These are phyloP conservation scores for Martiniozyma asiatica DNA, from an alignment of 1,139 yeast species.

Conservation along the genomic window DNA sequence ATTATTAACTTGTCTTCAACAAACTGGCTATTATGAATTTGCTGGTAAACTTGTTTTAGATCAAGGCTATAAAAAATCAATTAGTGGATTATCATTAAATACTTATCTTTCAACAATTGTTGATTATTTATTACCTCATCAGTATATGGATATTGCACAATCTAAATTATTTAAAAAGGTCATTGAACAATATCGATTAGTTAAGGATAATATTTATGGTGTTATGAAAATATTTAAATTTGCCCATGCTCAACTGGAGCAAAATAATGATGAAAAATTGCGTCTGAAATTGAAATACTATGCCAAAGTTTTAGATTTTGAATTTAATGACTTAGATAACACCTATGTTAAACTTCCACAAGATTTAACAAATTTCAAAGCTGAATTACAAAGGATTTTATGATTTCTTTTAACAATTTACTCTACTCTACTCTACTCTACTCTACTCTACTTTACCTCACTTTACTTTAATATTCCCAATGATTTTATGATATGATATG, in stretches of 20 bases:
- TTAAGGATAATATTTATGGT: slow-evolving; percentile 23
- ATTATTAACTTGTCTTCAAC: slow-evolving; percentile 15
- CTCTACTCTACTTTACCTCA: too few species aligned
- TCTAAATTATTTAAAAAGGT: slow-evolving; percentile 17
- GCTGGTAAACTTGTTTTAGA: slow-evolving; percentile 15
- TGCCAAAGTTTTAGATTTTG: slow-evolving; percentile 18
- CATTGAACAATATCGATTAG: slow-evolving; percentile 22
- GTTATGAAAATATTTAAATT: slow-evolving; percentile 17
- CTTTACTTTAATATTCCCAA: too few species aligned
- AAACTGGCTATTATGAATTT: slow-evolving; percentile 8
- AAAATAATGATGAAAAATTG: slow-evolving; percentile 2
- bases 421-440: too few species aligned
- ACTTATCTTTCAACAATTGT: slow-evolving; percentile 19
- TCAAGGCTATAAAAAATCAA: slow-evolving; percentile 19
- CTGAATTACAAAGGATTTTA: too few species aligned
- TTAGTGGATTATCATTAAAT: slow-evolving; percentile 15
- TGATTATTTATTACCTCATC: slow-evolving; percentile 14
- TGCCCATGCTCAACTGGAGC: neutral
- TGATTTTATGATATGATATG: too few species aligned
- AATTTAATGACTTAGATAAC: slow-evolving; percentile 22
- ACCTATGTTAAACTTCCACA: slow-evolving; percentile 22
- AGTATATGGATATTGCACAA: slow-evolving; percentile 10
- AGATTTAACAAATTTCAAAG: slow-evolving; percentile 19
- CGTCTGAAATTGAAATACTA: slow-evolving; percentile 17
- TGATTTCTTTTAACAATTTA: too few species aligned